A percentile compares a stretch with the other conserved stretches of the same genome.
Conservation (phyloP, 768 basidiomycete genomes). For the Clathrus columnatus region DNA sequence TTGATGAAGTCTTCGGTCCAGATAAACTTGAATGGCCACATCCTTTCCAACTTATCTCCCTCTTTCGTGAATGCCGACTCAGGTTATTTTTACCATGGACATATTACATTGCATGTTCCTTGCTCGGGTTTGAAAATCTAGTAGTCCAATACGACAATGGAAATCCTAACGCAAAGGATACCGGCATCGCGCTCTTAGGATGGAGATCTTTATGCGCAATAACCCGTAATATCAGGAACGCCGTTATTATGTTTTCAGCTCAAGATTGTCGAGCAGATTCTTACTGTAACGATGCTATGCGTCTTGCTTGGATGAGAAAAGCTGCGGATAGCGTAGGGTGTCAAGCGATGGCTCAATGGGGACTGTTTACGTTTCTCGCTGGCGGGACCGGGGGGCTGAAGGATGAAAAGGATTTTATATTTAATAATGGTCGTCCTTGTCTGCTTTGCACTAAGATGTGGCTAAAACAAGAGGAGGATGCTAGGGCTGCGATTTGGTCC, state of each 20-base stretch:
- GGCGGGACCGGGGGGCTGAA: constrained; percentile 10
- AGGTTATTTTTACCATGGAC: constrained; percentile 1
- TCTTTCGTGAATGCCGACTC: constrained; percentile 1
- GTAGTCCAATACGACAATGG: neutral
- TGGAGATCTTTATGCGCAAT: neutral
- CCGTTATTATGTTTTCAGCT: neutral
- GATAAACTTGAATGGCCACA: constrained; percentile 2
- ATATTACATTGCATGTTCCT: neutral
- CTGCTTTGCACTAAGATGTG: constrained; percentile 12
- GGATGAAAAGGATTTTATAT: constrained; percentile 7
- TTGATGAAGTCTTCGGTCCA: neutral
- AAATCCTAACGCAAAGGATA: neutral
- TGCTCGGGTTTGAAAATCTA: neutral
- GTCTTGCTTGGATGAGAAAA: neutral
- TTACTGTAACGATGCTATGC: neutral
- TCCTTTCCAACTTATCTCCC: neutral
- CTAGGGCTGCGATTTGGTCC: constrained; percentile 14
- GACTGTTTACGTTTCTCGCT: neutral
- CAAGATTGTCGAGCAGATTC: neutral
- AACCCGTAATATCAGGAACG: neutral
- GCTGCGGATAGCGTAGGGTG: neutral
- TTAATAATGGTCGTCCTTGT: no score
- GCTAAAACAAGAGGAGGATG: constrained; percentile 7
- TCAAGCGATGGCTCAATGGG: neutral
- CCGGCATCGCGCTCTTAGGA: neutral